phyloP scores from a whole-genome alignment of 306 rosid genomes.

The Vicia sativa region DNA sequence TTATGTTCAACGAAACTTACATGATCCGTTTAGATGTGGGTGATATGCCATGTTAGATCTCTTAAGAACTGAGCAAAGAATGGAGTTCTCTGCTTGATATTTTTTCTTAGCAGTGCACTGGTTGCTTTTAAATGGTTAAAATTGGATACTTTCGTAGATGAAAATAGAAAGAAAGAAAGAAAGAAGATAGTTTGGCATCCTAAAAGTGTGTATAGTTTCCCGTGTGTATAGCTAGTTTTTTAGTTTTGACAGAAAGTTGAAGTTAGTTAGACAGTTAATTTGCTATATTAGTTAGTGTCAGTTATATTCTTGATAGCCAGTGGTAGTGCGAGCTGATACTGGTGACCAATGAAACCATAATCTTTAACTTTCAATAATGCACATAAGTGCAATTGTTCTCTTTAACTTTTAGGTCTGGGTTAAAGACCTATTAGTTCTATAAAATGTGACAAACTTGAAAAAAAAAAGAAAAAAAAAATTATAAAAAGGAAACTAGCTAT shows the following conservation, averaged over 20 bases:
- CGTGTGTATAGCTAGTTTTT: neutral
- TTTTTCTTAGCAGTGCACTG: neutral
- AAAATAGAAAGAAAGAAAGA: neutral
- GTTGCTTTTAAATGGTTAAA: constrained; percentile 2
- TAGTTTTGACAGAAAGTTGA: neutral
- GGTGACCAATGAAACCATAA: neutral
- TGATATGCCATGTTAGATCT: neutral
- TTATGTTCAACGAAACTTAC: constrained; percentile 3
- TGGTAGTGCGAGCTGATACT: neutral
- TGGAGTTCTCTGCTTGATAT: neutral
- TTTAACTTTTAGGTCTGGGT: no score
- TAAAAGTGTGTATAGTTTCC: neutral
- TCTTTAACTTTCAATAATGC: no score
- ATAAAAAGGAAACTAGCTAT: no score
- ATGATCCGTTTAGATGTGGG: constrained; percentile 23
- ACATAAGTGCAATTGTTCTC: no score
- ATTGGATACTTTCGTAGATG: constrained; percentile 1
- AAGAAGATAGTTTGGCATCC: neutral
- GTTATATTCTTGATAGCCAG: neutral
- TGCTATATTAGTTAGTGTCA: neutral
- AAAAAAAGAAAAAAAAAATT: no score
- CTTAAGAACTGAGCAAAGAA: neutral
- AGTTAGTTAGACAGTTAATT: neutral
- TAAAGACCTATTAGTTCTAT: no score
- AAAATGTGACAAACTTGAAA: no score